Base-by-base conservation (phyloP, 164 flowering plant genomes). In the Vitis amurensis region DNA sequence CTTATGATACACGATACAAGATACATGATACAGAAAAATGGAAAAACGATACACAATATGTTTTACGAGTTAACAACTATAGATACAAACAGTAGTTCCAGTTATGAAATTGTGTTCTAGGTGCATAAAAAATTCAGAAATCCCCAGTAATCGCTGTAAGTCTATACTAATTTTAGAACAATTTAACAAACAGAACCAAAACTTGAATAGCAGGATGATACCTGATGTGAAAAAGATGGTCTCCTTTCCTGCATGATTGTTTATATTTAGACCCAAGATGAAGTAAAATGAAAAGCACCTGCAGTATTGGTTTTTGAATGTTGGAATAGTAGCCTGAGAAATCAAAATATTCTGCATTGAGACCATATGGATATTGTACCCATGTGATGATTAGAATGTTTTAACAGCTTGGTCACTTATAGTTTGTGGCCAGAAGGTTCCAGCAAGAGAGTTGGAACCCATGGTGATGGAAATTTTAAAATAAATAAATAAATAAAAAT, bases 201-300 rank as follows among this genome's bases (percentile, higher is more conserved):
- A 37, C 44, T 37, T 4, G 44, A 37, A 19, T 3, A 49, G 16
- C 10, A n/a, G 16, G 47, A 44, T 29, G 48, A 16, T 64, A 66
- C 69, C 69, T 31, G 47, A n/a, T n/a, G 19, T 55, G 29, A 37
- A 66, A 64, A 66, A 1, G 9, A 16, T 19, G 13, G 27, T 55
- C 60, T 3, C 19, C 37, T 11, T 66, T 66, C 69, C 58, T 55
- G 50, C 59, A 55, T 53, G 60, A 15, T 7, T 31, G 29, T 55
- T 53, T 16, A 12, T 31, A 49, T 66, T 50, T 23, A 31, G 69
- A 55, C 49, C 3, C 17, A 15, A 68, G 15, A 60, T 30, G 56
- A 67, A 73, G 58, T 50, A 59, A 58, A 57, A 52, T 50, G 14
- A 13, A 51, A 61, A 51, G 61, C 10, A 59, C 44, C 73, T 50